Base-by-base conservation (phyloP, 176 grass and related monocot species). In the Puccinellia tenuiflora region DNA sequence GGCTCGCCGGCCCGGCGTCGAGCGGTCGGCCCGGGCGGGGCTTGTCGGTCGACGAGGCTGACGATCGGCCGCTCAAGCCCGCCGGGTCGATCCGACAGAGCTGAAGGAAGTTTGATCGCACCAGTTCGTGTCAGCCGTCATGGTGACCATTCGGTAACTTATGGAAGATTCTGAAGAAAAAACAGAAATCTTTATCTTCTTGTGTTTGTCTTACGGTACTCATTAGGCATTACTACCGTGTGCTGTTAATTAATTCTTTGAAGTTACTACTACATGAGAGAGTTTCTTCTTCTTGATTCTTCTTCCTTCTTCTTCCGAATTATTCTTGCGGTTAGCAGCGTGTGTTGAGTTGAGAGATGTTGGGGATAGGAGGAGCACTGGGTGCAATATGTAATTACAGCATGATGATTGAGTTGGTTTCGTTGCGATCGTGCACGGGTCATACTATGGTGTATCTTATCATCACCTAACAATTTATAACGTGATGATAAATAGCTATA, bases 1-100 rank as follows among this genome's bases (percentile, higher is more conserved):
- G 80, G 45, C 77, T 95, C 51, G 52, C 71, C 16, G 79, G 68
- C 2, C 20, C 60, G 40, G 88, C 70, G 3, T 75, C 80, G 0
- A 60, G 29, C 22, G 56, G 60, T 1, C 33, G 89, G 45, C 65
- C 85, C 4, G 83, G 47, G 13, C 77, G 92, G 29, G 82, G 61
- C 62, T 56, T 16, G 40, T 94, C 92, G 48, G 77, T 90, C 8
- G 83, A 91, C 46, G 92, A 94, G 51, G 85, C 85, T 0, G 89
- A 91, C 42, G 92, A 94, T 16, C 86, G 84, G 86, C 92, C 92
- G 45, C 86, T 94, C 6, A 89, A 67, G 43, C 84, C 88, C 48
- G 51, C 79, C 75, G 84, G 73, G 33, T 84, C 84, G 18, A 75
- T 68, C 48, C 52, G 78, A 4, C 35, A 59, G 39, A 79, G 75